Conservation (phyloP, 2,329 filamentous ascomycete genomes). For the Aspergillus uvarum region DNA sequence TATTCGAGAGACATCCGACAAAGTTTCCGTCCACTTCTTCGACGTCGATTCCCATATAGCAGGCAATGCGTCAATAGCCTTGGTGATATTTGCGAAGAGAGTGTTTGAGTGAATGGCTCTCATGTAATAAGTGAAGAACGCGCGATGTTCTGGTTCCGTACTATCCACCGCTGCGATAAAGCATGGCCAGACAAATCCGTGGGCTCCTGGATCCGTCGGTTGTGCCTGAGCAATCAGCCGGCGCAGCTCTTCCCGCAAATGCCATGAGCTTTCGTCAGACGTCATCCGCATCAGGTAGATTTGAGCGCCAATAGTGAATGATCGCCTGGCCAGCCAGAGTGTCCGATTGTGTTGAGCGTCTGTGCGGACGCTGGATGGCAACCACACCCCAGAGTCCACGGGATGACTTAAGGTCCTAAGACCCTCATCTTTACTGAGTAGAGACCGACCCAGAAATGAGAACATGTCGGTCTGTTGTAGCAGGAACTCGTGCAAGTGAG, state of each 20-base stretch:
- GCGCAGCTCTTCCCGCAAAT: conserved; percentile 32
- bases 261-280: conserved; percentile 16
- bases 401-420: not conserved
- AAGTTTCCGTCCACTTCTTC: conserved; percentile 19
- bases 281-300: conserved; percentile 25
- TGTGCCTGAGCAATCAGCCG: conserved; percentile 30
- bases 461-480: conserved; percentile 23
- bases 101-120: conserved; percentile 33
- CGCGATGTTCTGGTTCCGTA: conserved; percentile 33
- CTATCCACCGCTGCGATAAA: conserved; percentile 46
- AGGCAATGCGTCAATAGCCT: conserved; percentile 35
- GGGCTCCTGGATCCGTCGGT: conserved; percentile 31
- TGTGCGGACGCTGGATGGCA: not conserved
- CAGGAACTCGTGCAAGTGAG: conserved; percentile 12
- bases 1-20: conserved; percentile 14
- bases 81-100: conserved; percentile 41
- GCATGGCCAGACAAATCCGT: conserved; percentile 45
- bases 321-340: conserved; percentile 7
- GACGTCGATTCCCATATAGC: conserved; percentile 33
- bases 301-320: conserved; percentile 23
- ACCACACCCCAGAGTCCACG: not conserved
- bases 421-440: not conserved
- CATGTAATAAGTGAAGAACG: conserved; percentile 37
- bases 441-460: not conserved
- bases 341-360: not conserved